Percentiles rank a stretch among this genome's conserved stretches.
Evolutionary conservation across 2,329 filamentous ascomycete genomes (phyloP).

Genomic region (Diaporthe citriasiana): DNA sequence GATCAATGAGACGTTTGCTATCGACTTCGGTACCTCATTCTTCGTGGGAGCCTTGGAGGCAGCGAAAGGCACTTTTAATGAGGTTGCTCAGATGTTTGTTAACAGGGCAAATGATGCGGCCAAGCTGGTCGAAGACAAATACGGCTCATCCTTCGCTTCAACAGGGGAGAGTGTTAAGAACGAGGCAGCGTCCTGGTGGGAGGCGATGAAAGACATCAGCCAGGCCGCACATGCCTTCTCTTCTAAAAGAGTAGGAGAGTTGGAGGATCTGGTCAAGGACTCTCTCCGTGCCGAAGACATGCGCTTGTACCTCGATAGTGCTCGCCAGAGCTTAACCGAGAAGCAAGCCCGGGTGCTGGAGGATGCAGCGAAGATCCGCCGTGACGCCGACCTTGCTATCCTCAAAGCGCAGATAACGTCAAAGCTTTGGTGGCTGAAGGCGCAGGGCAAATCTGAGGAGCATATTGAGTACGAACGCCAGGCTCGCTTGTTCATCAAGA

Average conservation of each 20-base stretch:
- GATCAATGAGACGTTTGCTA: slow-evolving; percentile 71
- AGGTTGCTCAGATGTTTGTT: slow-evolving; percentile 58
- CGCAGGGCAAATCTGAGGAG: slow-evolving; percentile 64
- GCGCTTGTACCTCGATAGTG: slow-evolving; percentile 47
- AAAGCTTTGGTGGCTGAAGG: slow-evolving; percentile 69
- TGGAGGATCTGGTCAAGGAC: slow-evolving; percentile 47
- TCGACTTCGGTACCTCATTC: slow-evolving; percentile 69
- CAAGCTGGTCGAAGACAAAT: slow-evolving; percentile 48
- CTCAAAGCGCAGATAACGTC: slow-evolving; percentile 69
- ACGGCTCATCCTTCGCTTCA: slow-evolving; percentile 50
- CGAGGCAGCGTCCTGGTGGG: slow-evolving; percentile 50
- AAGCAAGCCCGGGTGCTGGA: slow-evolving; percentile 46
- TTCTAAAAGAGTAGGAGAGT: slow-evolving; percentile 44
- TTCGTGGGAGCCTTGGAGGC: slow-evolving; percentile 61
- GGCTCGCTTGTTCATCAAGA: slow-evolving; percentile 59
- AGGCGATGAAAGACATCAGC: slow-evolving; percentile 48
- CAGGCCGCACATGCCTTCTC: slow-evolving; percentile 45
- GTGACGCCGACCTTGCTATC: slow-evolving; percentile 60
- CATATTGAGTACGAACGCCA: slow-evolving; percentile 61
- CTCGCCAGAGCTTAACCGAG: slow-evolving; percentile 52
- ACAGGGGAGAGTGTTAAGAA: slow-evolving; percentile 51
- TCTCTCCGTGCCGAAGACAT: slow-evolving; percentile 46
- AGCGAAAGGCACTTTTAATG: slow-evolving; percentile 56
- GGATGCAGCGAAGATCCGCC: slow-evolving; percentile 48
- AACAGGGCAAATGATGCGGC: slow-evolving; percentile 55